A percentile compares a stretch with the other conserved stretches of the same genome.
phyloP scores from a whole-genome alignment of 2,329 filamentous ascomycete genomes.

The Blastomyces silverae region DNA sequence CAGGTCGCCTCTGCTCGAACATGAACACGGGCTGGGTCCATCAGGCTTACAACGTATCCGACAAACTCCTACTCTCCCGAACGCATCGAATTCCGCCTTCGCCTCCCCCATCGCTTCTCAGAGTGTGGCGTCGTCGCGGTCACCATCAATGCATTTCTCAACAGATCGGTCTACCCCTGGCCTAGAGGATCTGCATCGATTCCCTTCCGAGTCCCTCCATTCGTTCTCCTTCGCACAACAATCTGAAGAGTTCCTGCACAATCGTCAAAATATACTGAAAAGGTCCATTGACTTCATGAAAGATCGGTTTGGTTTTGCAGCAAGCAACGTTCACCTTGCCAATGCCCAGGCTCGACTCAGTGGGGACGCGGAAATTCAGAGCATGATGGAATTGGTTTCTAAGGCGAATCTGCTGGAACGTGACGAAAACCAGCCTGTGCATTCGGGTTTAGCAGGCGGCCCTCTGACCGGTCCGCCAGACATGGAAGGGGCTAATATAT shows the following conservation, averaged over 20 bases:
- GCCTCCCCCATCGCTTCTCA: slow-evolving; percentile 59
- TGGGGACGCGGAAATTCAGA: slow-evolving; percentile 80
- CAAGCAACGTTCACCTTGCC: slow-evolving; percentile 66
- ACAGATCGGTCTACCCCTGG: slow-evolving; percentile 64
- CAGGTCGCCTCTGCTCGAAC: slow-evolving; percentile 78
- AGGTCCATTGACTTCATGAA: slow-evolving; percentile 95
- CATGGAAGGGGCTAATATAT: slow-evolving; percentile 67
- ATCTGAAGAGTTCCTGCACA: slow-evolving; percentile 85
- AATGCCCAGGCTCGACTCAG: slow-evolving; percentile 75
- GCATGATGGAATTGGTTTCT: slow-evolving; percentile 81
- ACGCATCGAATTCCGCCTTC: slow-evolving; percentile 55
- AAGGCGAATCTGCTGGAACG: slow-evolving; percentile 71
- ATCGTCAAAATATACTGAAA: slow-evolving; percentile 85
- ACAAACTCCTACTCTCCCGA: slow-evolving; percentile 61
- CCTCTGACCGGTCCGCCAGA: slow-evolving; percentile 76
- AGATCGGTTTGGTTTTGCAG: slow-evolving; percentile 77
- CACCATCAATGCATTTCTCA: slow-evolving; percentile 49
- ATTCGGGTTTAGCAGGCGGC: slow-evolving; percentile 46
- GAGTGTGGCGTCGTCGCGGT: slow-evolving; percentile 55
- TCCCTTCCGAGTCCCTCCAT: slow-evolving; percentile 91
- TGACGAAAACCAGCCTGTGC: slow-evolving; percentile 47
- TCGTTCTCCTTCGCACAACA: slow-evolving; percentile 98
- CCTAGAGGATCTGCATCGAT: slow-evolving; percentile 80
- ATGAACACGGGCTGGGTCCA: slow-evolving; percentile 77
- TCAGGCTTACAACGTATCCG: slow-evolving; percentile 90